Conservation (phyloP, 75 land plant species). For the Cryptomeria japonica region DNA sequence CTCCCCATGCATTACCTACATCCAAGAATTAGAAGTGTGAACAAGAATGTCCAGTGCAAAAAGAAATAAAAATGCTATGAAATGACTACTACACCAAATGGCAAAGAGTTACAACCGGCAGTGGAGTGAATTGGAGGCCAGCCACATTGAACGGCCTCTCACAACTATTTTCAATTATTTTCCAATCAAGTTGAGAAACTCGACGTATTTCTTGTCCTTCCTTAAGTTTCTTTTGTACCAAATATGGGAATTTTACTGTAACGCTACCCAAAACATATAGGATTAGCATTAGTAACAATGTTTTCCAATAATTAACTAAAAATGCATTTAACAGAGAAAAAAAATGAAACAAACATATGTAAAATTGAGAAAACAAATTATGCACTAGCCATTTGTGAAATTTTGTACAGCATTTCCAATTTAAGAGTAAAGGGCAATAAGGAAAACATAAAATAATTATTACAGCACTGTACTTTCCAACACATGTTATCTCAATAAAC, state of each 20-base stretch:
- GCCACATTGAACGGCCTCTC: constrained; percentile 67
- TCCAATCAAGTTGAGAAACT: constrained; percentile 93
- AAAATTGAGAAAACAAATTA: neutral
- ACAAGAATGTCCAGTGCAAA: neutral
- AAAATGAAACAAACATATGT: neutral
- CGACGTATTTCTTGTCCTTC: constrained; percentile 96
- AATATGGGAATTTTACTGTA: constrained; percentile 76
- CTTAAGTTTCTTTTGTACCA: constrained; percentile 65
- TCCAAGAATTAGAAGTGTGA: neutral
- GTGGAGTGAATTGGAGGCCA: constrained; percentile 81
- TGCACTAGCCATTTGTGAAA: neutral
- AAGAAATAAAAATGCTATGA: neutral
- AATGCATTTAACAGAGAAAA: neutral
- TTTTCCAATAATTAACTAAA: neutral
- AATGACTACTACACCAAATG: neutral
- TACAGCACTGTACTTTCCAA: neutral
- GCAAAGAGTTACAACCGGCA: constrained; percentile 57
- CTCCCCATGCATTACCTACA: constrained; percentile 98
- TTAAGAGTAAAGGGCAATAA: neutral
- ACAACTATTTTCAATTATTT: constrained; percentile 60
- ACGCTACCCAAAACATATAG: constrained; percentile 51
- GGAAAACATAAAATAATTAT: neutral
- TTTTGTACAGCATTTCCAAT: neutral
- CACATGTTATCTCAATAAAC: neutral
- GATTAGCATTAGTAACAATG: neutral